Base-by-base conservation (phyloP, 1,139 yeast genomes). In the Candida dubliniensis region DNA sequence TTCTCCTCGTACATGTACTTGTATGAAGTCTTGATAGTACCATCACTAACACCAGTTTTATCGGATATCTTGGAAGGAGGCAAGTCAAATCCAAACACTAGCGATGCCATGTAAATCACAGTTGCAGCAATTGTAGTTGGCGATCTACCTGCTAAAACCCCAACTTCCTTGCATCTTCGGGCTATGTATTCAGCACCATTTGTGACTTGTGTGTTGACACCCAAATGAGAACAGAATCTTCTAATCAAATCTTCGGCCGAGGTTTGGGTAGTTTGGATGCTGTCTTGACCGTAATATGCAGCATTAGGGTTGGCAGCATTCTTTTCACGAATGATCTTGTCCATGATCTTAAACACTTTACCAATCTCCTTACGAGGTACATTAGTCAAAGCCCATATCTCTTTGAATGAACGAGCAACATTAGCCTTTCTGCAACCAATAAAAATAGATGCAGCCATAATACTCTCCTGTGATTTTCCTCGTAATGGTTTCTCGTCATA, bases 91-190 rank as follows among this genome's bases (percentile, higher is more conserved):
- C 88, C 88, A 64, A 91, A 91, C 23, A 93, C 71, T 12, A 87
- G 71, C 5, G 95, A 87, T 4, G 97, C 90, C 87, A 93, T 85
- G 67, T 91, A 93, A 42, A 93, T 93, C 3, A 95, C 96, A 0
- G 98, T 95, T 7, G 98, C 98, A 0, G 99, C 98, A 58, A 93
- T 89, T 32, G 99, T 93, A 41, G 93, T 91, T 29, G 99, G 99
- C 1, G 97, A 89, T 55, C 97, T 81, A 57, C 99, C 99, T 8
- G 96, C 98, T 59, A 93, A 76, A 26, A 95, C 95, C 44, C 97
- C 97, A 48, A 86, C 86, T 47, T 87, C 96, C 59, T 89, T 88
- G 57, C 96, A 89, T 51, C 84, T 78, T 61, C 90, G 81, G 2
- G 96, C 97, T 55, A 93, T 89, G 57, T 85, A 81, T 64, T 93